Base-by-base conservation (phyloP, 2,329 filamentous ascomycete genomes). In the Alternaria arborescens region DNA sequence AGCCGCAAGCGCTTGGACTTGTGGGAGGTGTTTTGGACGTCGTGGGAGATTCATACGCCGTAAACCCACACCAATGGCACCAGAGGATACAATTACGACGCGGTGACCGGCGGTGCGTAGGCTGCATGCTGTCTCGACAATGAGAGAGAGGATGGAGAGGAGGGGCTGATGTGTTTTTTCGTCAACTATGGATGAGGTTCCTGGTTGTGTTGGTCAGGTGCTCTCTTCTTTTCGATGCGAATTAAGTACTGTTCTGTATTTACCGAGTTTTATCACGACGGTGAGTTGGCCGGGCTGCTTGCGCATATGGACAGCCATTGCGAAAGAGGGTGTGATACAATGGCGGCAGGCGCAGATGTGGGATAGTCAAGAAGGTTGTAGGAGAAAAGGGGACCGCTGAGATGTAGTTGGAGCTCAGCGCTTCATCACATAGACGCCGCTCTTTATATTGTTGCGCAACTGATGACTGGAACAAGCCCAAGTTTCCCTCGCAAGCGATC, bases 111-210 rank as follows among this genome's bases (percentile, higher is more conserved):
- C 91, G 79, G 94, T 91, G 68, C 89, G 89, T 43, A 99, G 85
- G 74, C 89, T 91, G 55, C 94, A 91, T 14, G 93, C 93, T 20
- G 95, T 98, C 81, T 98, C 93, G 66, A 98, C 95, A 67, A 99
- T 97, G 61, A 94, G 84, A 62, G 91, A 94, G 58, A 99, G 84
- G 69, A 93, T 97, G 5, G 94, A 95, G 40, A 99, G 86, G 36
- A 97, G 87, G 4, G 95, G 95, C 76, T 97, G 92, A 81, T 97
- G 95, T 22, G 92, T 97, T 76, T 89, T 91, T 78, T 99, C 95
- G 81, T 98, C 93, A 67, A 99, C 94, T 70, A 99, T 98, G n/a
- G 95, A 98, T 79, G 93, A 97, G 47, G 95, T 98, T 72, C 95
- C 95, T 99, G 70, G 11, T 53, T 51, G 52, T 59, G 66, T 75